Evolutionary conservation across 805 yeast genomes (phyloP).

Genomic region (Sungouiozyma ichnusensis): DNA sequence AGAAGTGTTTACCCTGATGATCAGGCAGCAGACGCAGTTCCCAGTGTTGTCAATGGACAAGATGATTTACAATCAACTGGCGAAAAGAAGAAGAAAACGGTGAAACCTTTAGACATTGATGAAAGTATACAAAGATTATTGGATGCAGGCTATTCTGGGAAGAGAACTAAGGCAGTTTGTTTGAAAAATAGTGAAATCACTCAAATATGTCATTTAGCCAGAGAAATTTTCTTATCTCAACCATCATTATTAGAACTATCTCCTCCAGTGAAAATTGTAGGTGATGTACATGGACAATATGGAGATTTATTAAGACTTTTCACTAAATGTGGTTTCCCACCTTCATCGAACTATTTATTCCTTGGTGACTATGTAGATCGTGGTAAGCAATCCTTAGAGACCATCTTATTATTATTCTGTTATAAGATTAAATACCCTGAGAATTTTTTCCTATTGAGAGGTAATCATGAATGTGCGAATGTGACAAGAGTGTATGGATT

Average conservation of each 20-base stretch:
- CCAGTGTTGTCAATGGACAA: not conserved
- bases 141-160: constrained; percentile 95
- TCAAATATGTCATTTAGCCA: constrained; percentile 71
- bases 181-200: constrained; percentile 85
- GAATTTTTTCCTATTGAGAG: constrained; percentile 83
- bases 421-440: constrained; percentile 96
- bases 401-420: constrained; percentile 76
- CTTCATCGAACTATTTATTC: constrained; percentile 81
- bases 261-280: constrained; percentile 73
- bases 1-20: not conserved
- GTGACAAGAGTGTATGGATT: constrained; percentile 96
- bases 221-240: constrained; percentile 82
- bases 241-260: constrained; percentile 82
- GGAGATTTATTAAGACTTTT: constrained; percentile 83
- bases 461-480: constrained; percentile 96
- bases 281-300: constrained; percentile 96
- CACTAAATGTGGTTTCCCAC: constrained; percentile 96
- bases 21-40: not conserved
- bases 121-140: constrained; percentile 81
- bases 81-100: constrained; percentile 15
- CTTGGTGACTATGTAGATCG: constrained; percentile 96
- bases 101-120: constrained; percentile 51
- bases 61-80: not conserved
- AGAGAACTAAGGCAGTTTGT: constrained; percentile 81
- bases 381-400: constrained; percentile 92